Evolutionary conservation across 257 asterid species (phyloP).

Genomic region (Solanum okadae): DNA sequence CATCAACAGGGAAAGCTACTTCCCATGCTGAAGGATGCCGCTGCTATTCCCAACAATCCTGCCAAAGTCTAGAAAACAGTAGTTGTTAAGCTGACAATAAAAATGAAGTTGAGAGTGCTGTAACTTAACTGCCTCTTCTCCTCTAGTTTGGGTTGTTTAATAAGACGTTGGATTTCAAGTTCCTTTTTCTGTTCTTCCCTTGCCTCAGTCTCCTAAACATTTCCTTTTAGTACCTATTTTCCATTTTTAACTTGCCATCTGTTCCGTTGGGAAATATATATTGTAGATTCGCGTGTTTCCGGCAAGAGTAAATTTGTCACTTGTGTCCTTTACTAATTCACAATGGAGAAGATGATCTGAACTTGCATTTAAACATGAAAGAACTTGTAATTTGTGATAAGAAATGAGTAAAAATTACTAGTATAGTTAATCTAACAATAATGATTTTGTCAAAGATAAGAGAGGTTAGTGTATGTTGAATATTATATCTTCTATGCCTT

Average conservation of each 20-base stretch:
- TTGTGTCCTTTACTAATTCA: not conserved
- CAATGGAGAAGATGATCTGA: not conserved
- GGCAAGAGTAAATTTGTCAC: not conserved
- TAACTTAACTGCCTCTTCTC: not conserved
- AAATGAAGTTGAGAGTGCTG: not conserved
- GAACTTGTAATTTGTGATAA: not conserved
- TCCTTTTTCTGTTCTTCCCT: not conserved
- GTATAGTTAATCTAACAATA: not conserved
- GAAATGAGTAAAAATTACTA: not conserved
- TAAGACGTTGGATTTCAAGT: not conserved
- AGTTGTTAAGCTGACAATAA: not conserved
- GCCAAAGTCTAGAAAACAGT: constrained; percentile 8
- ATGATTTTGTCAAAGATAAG: not conserved
- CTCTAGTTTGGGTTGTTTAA: not conserved
- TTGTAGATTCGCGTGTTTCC: not conserved
- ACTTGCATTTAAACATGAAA: not conserved
- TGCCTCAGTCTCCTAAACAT: not conserved
- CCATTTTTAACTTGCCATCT: not conserved
- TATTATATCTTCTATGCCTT: too few relatives aligned
- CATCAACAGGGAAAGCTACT: constrained; percentile 53
- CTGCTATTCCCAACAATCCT: constrained; percentile 35
- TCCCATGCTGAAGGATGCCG: constrained; percentile 53
- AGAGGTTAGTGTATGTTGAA: too few relatives aligned
- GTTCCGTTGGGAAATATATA: not conserved
- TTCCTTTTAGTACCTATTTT: not conserved